A percentile compares a stretch with the other conserved stretches of the same genome.
These are phyloP conservation scores for Thymus quinquecostatus DNA, from an alignment of 257 asterid species.

Conservation along the genomic window DNA sequence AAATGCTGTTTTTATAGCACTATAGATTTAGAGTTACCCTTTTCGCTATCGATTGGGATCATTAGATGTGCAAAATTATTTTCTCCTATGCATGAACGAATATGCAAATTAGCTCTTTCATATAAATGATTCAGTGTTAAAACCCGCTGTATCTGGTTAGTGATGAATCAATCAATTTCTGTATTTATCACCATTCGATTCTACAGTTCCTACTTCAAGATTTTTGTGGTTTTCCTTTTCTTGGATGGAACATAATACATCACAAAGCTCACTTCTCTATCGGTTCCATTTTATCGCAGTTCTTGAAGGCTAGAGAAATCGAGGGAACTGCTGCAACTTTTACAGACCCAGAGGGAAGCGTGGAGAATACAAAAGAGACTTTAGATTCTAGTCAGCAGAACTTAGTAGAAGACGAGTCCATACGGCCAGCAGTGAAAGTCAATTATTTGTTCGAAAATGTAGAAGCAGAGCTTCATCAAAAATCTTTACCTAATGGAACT, in stretches of 20 bases:
- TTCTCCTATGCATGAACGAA: background rate
- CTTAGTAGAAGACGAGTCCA: slow-evolving; percentile 26
- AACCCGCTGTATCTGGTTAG: too few relatives aligned
- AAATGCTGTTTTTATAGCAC: slow-evolving; percentile 13
- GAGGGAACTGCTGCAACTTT: slow-evolving; percentile 40
- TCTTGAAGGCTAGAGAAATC: slow-evolving; percentile 41
- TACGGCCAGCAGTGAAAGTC: slow-evolving; percentile 30
- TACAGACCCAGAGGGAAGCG: slow-evolving; percentile 27
- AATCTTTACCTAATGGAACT: slow-evolving; percentile 35
- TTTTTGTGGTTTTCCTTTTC: slow-evolving; percentile 19
- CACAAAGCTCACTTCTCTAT: slow-evolving; percentile 27
- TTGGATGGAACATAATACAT: slow-evolving; percentile 21
- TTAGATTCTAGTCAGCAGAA: slow-evolving; percentile 32
- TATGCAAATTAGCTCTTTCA: too few relatives aligned
- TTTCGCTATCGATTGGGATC: background rate
- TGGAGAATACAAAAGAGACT: slow-evolving; percentile 31
- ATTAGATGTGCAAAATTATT: background rate
- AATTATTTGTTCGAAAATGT: slow-evolving; percentile 34
- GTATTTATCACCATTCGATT: background rate
- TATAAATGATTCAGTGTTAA: too few relatives aligned
- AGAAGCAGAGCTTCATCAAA: slow-evolving; percentile 40
- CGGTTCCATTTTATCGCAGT: slow-evolving; percentile 22
- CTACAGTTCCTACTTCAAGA: background rate
- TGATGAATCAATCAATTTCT: background rate
- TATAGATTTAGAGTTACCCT: background rate